A percentile compares a stretch with the other conserved stretches of the same genome.
Evolutionary conservation across 768 basidiomycete genomes (phyloP).

Genomic region (Leccinum aurantiacum): DNA sequence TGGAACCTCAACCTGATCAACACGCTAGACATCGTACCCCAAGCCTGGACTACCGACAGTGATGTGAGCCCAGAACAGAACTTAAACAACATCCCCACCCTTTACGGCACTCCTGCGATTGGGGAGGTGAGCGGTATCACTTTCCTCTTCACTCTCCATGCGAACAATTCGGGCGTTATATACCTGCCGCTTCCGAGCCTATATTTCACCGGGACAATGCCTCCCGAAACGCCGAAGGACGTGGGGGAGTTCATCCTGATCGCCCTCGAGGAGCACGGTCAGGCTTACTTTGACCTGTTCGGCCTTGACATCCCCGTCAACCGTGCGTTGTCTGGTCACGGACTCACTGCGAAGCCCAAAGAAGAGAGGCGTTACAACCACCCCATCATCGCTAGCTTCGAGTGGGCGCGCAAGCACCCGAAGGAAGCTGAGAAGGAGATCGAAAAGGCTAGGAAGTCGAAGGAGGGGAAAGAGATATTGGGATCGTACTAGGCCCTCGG

Average conservation of each 20-base stretch:
- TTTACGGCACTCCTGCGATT: neutral
- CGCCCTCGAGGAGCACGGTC: neutral
- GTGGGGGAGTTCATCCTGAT: no score
- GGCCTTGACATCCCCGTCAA: neutral
- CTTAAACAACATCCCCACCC: conserved; percentile 1
- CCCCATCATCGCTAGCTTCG: neutral
- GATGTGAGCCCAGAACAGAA: neutral
- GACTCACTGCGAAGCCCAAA: neutral
- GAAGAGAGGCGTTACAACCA: neutral
- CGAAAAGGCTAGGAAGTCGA: neutral
- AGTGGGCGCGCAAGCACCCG: neutral
- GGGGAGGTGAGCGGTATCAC: no score
- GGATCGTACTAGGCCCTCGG: neutral
- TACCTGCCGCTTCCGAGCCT: no score
- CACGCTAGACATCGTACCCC: conserved; percentile 11
- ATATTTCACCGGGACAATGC: no score
- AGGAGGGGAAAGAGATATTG: neutral
- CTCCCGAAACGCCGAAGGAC: no score
- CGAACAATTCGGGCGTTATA: no score
- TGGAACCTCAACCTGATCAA: conserved; percentile 20
- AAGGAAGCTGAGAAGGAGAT: neutral
- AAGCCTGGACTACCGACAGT: conserved; percentile 10
- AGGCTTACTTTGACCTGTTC: neutral
- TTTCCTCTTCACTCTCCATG: no score
- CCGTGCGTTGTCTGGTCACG: neutral